Conservation (phyloP, 129 eudicot genomes). For the Smallanthus sonchifolius region DNA sequence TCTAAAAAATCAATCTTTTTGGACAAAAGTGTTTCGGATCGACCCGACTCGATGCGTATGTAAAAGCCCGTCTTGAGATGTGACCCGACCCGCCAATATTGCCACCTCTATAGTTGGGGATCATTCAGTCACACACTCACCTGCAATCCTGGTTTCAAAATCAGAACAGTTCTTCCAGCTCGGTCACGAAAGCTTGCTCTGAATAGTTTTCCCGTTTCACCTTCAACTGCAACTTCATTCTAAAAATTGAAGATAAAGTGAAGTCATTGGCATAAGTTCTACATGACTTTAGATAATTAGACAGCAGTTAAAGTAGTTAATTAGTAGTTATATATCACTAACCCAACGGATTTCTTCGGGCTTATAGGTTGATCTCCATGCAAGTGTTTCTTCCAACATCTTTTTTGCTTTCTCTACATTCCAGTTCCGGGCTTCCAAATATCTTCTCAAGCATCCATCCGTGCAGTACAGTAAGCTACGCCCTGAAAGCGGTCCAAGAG, state of each 20-base stretch:
- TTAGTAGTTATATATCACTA: constrained; percentile 16
- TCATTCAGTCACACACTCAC: constrained; percentile 20
- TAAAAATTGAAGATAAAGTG: constrained; percentile 13
- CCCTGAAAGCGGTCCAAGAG: constrained; percentile 72
- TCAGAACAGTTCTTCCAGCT: constrained; percentile 67
- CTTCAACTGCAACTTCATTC: constrained; percentile 87
- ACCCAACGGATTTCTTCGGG: constrained; percentile 97
- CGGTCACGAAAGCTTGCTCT: constrained; percentile 76
- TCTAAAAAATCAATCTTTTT: neutral
- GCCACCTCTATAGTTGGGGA: neutral
- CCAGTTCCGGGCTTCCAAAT: constrained; percentile 86
- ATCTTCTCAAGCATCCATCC: constrained; percentile 77
- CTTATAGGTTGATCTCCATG: constrained; percentile 76
- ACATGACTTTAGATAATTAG: neutral
- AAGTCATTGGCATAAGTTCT: neutral
- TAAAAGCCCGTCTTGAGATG: neutral
- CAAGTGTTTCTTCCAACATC: constrained; percentile 83
- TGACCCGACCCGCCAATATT: neutral
- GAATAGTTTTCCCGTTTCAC: constrained; percentile 82
- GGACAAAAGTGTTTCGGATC: neutral
- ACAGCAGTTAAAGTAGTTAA: neutral
- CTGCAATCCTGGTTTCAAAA: constrained; percentile 95
- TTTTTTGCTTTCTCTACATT: constrained; percentile 78
- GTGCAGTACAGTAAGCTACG: constrained; percentile 60
- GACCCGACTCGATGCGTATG: neutral